These are phyloP conservation scores for Lactarius pseudohatsudake DNA, from an alignment of 768 basidiomycete genomes.

Conservation along the genomic window DNA sequence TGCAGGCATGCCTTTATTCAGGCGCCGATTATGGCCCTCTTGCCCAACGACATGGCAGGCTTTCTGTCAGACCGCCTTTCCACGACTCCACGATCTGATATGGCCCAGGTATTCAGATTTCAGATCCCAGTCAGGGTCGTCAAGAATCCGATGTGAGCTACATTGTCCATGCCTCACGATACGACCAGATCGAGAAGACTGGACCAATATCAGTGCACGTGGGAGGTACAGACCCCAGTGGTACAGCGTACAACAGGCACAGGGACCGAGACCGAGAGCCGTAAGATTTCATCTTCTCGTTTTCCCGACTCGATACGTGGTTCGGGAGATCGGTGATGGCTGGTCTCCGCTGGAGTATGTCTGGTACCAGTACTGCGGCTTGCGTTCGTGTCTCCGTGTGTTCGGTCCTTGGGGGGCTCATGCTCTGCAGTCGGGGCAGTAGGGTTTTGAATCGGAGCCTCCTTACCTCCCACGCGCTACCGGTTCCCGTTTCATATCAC, in stretches of 20 bases:
- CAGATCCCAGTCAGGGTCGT: conserved; percentile 4
- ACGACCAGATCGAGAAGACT: neutral
- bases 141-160: neutral
- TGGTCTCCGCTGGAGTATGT: neutral
- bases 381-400: neutral
- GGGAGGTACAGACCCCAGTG: neutral
- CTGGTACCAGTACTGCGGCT: neutral
- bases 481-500: conserved; percentile 15
- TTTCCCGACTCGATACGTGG: neutral
- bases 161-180: neutral
- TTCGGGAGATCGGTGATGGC: neutral
- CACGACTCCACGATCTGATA: neutral
- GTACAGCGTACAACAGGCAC: neutral
- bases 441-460: conserved; percentile 11
- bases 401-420: conserved; percentile 3
- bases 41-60: neutral
- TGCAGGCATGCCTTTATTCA: neutral
- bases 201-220: conserved; percentile 2
- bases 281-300: neutral
- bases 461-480: conserved; percentile 1
- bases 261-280: neutral
- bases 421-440: neutral
- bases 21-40: neutral
- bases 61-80: neutral
- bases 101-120: neutral